Percentiles rank a stretch among this genome's conserved stretches.
Conservation (phyloP, 2,329 filamentous ascomycete genomes). For the Macrophomina tecta region DNA sequence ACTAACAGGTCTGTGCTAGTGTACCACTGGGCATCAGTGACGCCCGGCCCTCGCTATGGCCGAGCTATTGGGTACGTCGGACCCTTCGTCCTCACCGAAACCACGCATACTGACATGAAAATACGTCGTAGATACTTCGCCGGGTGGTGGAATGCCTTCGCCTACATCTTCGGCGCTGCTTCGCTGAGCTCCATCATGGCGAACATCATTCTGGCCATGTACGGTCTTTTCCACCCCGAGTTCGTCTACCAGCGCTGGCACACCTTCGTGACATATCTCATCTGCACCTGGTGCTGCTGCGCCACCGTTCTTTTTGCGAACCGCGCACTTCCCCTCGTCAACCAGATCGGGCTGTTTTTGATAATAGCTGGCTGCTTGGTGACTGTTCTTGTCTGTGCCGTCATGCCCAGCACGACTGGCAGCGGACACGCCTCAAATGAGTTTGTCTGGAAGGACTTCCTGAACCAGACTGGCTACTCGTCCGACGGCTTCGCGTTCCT, state of each 20-base stretch:
- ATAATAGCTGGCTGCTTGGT: constrained; percentile 61
- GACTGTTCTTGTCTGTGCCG: constrained; percentile 61
- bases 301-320: constrained; percentile 61
- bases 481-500: constrained; percentile 69
- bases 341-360: constrained; percentile 61
- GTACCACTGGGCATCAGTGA: constrained; percentile 61
- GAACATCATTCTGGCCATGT: constrained; percentile 56
- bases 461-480: constrained; percentile 53
- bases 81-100: no score
- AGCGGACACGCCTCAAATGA: constrained; percentile 47
- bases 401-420: constrained; percentile 58
- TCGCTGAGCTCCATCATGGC: constrained; percentile 52
- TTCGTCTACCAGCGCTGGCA: constrained; percentile 57
- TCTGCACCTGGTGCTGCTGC: constrained; percentile 55
- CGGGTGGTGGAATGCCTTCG: constrained; percentile 60
- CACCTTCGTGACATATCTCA: constrained; percentile 57
- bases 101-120: no score
- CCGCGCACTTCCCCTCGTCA: constrained; percentile 57
- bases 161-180: constrained; percentile 56
- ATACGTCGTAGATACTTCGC: constrained; percentile 49
- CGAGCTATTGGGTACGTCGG: constrained; percentile 43
- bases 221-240: constrained; percentile 54
- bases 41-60: constrained; percentile 55
- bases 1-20: constrained; percentile 37
- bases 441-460: constrained; percentile 55